phyloP scores from a whole-genome alignment of 306 rosid genomes.

The Sophora flavescens region DNA sequence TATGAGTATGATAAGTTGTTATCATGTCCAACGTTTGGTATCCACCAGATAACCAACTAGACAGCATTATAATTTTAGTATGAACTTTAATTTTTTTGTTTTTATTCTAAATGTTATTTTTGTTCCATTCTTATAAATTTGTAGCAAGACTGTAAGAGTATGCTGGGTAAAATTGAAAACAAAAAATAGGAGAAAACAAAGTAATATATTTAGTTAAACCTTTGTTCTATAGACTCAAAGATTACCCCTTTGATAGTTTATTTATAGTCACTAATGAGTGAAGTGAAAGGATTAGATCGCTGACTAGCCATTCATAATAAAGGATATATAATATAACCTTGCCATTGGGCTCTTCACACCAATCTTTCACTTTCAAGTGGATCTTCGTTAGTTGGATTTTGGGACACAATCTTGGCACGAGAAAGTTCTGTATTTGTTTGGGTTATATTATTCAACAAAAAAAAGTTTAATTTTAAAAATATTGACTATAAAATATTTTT shows the following conservation, averaged over 20 bases:
- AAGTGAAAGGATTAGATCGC: no score
- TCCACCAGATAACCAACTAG: no score
- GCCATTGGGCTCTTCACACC: not conserved
- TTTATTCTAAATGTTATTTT: constrained; percentile 42
- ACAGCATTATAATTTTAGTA: no score
- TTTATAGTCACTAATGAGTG: no score
- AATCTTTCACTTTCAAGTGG: not conserved
- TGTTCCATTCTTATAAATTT: not conserved
- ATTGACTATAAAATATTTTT: no score
- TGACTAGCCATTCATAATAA: not conserved
- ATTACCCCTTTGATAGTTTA: not conserved
- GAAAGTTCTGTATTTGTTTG: no score
- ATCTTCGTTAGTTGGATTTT: not conserved
- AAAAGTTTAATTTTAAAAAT: no score
- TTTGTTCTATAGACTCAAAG: not conserved
- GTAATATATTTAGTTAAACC: not conserved
- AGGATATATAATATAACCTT: not conserved
- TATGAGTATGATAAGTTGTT: no score
- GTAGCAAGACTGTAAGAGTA: not conserved
- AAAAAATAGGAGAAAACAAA: not conserved
- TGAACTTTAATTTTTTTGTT: no score
- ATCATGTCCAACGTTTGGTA: no score
- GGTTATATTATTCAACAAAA: not conserved
- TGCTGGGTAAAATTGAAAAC: not conserved
- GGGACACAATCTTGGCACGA: not conserved